These are phyloP conservation scores for Trypanosoma caninum DNA, from an alignment of 208 protist genomes.

Conservation along the genomic window DNA sequence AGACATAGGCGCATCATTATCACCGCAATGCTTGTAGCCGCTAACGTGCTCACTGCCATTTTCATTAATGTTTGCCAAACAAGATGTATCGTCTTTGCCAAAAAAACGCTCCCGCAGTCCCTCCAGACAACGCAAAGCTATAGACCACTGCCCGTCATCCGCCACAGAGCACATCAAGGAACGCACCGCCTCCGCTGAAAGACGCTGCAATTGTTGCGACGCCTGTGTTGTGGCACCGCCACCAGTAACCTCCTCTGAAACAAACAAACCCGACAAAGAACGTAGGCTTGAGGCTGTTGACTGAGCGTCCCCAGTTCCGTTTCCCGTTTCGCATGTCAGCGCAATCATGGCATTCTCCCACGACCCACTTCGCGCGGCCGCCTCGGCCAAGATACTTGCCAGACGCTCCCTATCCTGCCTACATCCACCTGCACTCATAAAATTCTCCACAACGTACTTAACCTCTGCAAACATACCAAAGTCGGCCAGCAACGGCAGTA, in stretches of 20 bases:
- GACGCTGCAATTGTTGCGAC: not conserved
- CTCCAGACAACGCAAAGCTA: constrained; percentile 15
- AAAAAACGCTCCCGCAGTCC: constrained; percentile 6
- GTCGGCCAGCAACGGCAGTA: constrained; percentile 58
- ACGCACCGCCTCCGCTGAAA: constrained; percentile 18
- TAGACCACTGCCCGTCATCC: constrained; percentile 22
- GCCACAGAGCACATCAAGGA: constrained; percentile 30
- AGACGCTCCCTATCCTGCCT: constrained; percentile 15
- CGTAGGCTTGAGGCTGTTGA: not conserved
- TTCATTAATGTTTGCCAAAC: too few species aligned
- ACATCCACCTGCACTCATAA: constrained; percentile 24
- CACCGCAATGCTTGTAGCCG: too few species aligned
- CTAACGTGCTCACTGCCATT: too few species aligned
- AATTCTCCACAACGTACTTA: constrained; percentile 31
- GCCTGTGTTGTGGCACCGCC: not conserved
- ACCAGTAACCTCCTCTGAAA: not conserved
- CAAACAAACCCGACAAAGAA: too few species aligned
- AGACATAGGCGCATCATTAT: not conserved
- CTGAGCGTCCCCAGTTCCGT: not conserved
- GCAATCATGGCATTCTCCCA: constrained; percentile 31
- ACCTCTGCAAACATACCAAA: constrained; percentile 43
- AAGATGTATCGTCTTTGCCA: not conserved
- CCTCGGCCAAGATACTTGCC: constrained; percentile 57
- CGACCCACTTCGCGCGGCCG: constrained; percentile 56
- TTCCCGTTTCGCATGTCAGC: not conserved